Evolutionary conservation across 495 filamentous ascomycete species (phyloP).

Genomic region (Penicillium turbatum): DNA sequence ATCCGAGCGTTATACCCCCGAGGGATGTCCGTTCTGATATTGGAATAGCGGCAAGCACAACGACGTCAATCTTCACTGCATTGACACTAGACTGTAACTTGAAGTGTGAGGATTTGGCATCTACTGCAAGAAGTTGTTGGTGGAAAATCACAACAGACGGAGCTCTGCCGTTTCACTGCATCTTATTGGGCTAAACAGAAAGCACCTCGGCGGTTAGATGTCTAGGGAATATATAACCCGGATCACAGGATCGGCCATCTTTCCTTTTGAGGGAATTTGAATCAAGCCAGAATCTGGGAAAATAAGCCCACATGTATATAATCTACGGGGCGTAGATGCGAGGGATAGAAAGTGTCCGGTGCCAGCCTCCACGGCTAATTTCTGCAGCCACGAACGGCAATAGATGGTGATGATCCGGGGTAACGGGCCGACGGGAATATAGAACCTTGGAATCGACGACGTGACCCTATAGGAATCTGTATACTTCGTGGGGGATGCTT

Average conservation of each 20-base stretch:
- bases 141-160: background rate
- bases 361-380: background rate
- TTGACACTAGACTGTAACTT: background rate
- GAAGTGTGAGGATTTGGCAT: background rate
- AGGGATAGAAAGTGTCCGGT: background rate
- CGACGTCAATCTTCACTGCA: background rate
- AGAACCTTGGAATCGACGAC: background rate
- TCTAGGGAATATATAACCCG: background rate
- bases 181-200: background rate
- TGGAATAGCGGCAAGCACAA: conserved; percentile 16
- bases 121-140: background rate
- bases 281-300: background rate
- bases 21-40: conserved; percentile 15
- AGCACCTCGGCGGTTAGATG: background rate
- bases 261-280: background rate
- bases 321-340: background rate
- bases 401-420: background rate
- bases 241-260: background rate
- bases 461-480: background rate
- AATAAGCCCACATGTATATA: background rate
- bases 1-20: background rate
- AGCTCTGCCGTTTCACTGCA: background rate
- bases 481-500: background rate
- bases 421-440: conserved; percentile 7
- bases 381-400: conserved; percentile 5